These are phyloP conservation scores for Calonectria crousiana DNA, from an alignment of 2,329 filamentous ascomycete species.

Conservation along the genomic window DNA sequence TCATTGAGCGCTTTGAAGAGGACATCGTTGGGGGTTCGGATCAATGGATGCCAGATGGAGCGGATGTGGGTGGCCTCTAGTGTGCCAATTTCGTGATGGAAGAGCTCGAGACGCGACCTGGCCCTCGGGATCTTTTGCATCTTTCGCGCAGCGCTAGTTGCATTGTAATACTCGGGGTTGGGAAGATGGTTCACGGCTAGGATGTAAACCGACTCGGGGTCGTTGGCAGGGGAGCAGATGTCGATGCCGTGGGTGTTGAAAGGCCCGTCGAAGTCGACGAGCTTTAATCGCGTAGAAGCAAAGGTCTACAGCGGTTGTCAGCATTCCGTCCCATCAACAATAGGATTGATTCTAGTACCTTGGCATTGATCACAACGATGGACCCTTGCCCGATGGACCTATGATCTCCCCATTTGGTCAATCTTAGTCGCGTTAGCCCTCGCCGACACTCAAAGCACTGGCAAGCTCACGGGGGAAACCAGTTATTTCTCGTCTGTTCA, in stretches of 20 bases:
- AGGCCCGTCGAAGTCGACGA: neutral
- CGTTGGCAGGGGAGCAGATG: neutral
- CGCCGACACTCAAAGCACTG: too few species aligned
- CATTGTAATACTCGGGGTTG: constrained; percentile 2
- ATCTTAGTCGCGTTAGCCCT: neutral
- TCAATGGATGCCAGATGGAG: constrained; percentile 1
- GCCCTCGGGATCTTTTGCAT: neutral
- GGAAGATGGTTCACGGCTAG: neutral
- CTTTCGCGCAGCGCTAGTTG: neutral
- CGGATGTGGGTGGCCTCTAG: neutral
- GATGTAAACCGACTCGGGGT: neutral
- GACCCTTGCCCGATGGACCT: constrained; percentile 1
- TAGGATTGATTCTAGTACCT: neutral
- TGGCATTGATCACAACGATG: neutral
- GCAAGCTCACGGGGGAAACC: neutral
- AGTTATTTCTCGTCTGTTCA: neutral
- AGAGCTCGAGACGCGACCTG: neutral
- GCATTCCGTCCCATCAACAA: neutral
- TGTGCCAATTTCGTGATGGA: neutral
- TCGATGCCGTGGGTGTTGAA: constrained; percentile 14
- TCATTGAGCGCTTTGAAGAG: constrained; percentile 3
- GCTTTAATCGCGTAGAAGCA: neutral
- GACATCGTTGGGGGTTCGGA: neutral
- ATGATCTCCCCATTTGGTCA: neutral
- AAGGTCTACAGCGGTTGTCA: neutral